Percentiles rank a stretch among this genome's conserved stretches.
Evolutionary conservation across 106 monocot species (phyloP).

Genomic region (Apostasia shenzhenica): DNA sequence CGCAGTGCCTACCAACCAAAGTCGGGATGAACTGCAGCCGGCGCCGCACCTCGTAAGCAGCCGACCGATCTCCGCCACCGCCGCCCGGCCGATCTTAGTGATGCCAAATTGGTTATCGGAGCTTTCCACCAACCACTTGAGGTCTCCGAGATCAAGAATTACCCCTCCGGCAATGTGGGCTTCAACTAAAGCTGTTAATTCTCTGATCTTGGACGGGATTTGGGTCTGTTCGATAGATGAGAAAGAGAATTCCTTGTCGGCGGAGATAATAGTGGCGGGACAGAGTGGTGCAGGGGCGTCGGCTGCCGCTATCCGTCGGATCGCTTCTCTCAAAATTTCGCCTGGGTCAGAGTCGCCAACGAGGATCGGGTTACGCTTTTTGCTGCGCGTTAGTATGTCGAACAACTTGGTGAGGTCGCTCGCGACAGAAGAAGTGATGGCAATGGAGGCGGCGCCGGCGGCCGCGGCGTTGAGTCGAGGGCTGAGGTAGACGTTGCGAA

Average conservation of each 20-base stretch:
- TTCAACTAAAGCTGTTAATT: conserved; percentile 30
- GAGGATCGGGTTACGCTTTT: conserved; percentile 64
- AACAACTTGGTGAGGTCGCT: conserved; percentile 25
- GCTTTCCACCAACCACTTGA: conserved; percentile 77
- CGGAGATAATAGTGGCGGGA: conserved; percentile 16
- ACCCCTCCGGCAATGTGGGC: conserved; percentile 21
- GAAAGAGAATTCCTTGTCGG: conserved; percentile 29
- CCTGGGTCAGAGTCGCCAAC: conserved; percentile 57
- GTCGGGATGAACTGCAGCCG: not conserved
- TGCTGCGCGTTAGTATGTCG: conserved; percentile 36
- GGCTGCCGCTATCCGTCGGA: conserved; percentile 29
- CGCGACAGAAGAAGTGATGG: conserved; percentile 12
- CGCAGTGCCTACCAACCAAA: conserved; percentile 73
- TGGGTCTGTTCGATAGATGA: not conserved
- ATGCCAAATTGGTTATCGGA: conserved; percentile 17
- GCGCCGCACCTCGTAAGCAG: conserved; percentile 31
- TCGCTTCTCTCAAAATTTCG: conserved; percentile 29
- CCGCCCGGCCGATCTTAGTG: conserved; percentile 29
- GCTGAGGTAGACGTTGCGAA: not conserved
- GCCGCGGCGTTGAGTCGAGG: not conserved
- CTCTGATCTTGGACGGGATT: conserved; percentile 27
- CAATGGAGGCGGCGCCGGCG: not conserved
- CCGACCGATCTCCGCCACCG: conserved; percentile 50
- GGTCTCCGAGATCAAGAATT: conserved; percentile 67
- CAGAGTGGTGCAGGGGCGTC: conserved; percentile 12